Percentiles rank a stretch among this genome's conserved stretches.
phyloP scores from a whole-genome alignment of 2,329 filamentous ascomycete genomes.

The Penicillium corylophilum region DNA sequence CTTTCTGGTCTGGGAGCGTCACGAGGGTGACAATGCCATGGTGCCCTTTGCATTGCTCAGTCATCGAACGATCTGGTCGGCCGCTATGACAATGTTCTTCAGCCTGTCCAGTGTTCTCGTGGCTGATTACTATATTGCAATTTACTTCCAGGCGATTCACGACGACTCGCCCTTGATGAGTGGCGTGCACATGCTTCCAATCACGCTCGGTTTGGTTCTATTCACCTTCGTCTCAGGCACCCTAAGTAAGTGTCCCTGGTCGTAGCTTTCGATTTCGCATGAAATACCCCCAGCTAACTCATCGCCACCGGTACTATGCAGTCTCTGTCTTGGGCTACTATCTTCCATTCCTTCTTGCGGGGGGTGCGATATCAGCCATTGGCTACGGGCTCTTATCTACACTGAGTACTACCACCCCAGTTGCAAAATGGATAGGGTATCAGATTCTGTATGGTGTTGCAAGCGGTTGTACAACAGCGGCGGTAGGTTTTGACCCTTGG shows the following conservation, averaged over 20 bases:
- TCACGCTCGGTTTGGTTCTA: slow-evolving; percentile 16
- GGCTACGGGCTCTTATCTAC: slow-evolving; percentile 35
- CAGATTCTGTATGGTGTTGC: slow-evolving; percentile 28
- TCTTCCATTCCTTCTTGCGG: slow-evolving; percentile 31
- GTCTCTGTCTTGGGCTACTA: slow-evolving; percentile 34
- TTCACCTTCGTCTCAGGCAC: slow-evolving; percentile 7
- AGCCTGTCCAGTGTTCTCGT: slow-evolving; percentile 27
- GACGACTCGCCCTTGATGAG: slow-evolving; percentile 37
- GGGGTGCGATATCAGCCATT: slow-evolving; percentile 29
- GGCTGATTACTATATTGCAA: slow-evolving; percentile 34
- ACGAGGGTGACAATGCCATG: slow-evolving; percentile 38
- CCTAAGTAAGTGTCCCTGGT: slow-evolving; percentile 1
- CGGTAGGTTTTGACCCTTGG: slow-evolving; percentile 1
- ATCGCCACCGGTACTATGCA: slow-evolving; percentile 10
- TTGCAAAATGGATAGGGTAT: slow-evolving; percentile 31
- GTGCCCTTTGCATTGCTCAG: slow-evolving; percentile 36
- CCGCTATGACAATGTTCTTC: slow-evolving; percentile 25
- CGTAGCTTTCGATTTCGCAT: neutral
- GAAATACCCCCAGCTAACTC: neutral
- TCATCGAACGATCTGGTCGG: slow-evolving; percentile 33
- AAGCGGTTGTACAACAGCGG: slow-evolving; percentile 13
- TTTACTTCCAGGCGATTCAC: slow-evolving; percentile 45
- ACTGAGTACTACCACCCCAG: slow-evolving; percentile 19
- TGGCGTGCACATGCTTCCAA: slow-evolving; percentile 41
- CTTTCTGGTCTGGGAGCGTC: slow-evolving; percentile 36